Evolutionary conservation across 345 rosid species (phyloP), one percentile per base, ranked within the genome.

Genomic region (Syzygium aromaticum): DNA sequence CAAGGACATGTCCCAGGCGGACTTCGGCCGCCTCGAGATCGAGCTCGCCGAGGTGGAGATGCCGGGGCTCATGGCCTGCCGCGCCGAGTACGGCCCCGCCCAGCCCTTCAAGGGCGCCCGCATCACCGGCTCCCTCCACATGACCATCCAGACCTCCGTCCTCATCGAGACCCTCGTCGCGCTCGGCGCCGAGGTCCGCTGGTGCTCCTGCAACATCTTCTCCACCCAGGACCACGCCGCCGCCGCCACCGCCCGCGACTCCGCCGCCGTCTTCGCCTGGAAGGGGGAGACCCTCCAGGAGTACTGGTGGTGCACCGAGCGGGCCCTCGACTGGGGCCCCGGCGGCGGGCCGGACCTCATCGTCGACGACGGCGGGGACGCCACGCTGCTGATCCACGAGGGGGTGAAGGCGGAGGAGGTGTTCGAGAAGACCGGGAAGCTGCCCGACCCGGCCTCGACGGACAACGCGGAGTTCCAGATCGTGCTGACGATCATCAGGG

Each of bases 241-340:
- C 9, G 97, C 98, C 28, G 97, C 96, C 54, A 94, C 92, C 73
- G 99, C 99, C 23, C 95, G 98, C 53, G 98, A 97, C 80, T 95
- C 98, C 78, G 98, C 98, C 10, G 90, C 98, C 6, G 98, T 96
- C 11, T 96, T 96, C 89, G 99, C 99, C 88, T 95, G 98, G 99
- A 96, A 96, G 85, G 99, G 99, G 0, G 98, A 95, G 91, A 96
- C 99, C 6, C 93, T 96, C 11, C 95, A 95, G 92, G 99, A 95
- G 92, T 96, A 96, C 89, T 96, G 99, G 99, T 95, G 99, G 99
- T 96, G 98, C 84, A 96, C 99, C 5, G 98, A 96, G 93, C 91
- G 95, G 8, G 96, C 98, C 22, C 95, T 96, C 43, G 99, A 95
- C 59, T 96, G 99, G 98, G 99, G 99, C 43, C 93, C 97, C 21